Percentiles rank a stretch among this genome's conserved stretches.
phyloP scores from a whole-genome alignment of 2,329 filamentous ascomycete species.

The Scytalidium sp. region DNA sequence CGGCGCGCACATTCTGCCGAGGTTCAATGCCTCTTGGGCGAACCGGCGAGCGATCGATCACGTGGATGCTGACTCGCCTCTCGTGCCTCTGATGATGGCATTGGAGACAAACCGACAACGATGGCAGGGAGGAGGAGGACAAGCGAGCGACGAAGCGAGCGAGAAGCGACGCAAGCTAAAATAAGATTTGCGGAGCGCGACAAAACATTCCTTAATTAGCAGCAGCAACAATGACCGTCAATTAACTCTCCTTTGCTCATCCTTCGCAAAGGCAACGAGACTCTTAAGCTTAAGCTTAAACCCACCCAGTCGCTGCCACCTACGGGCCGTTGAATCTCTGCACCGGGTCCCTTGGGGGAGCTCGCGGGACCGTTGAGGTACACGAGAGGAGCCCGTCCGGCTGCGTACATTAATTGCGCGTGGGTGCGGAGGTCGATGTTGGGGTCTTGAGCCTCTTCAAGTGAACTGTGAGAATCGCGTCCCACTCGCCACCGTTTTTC shows the following conservation, averaged over 20 bases:
- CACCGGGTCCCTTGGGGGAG: no score
- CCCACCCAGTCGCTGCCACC: no score
- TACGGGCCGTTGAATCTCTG: no score
- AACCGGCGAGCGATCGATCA: neutral
- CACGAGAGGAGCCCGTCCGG: no score
- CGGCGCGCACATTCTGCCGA: conserved; percentile 6
- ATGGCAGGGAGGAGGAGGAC: no score
- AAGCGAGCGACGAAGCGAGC: neutral
- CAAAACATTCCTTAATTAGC: neutral
- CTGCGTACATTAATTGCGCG: no score
- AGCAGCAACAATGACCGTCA: neutral
- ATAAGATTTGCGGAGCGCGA: neutral
- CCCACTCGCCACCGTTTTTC: neutral
- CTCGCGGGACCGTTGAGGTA: no score
- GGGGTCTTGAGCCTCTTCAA: no score
- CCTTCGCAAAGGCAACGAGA: neutral
- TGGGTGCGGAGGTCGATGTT: no score
- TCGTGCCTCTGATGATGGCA: no score
- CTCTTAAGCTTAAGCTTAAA: neutral
- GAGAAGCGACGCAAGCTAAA: neutral
- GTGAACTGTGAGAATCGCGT: neutral
- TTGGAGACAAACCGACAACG: no score
- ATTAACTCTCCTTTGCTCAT: neutral
- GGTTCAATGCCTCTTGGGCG: neutral
- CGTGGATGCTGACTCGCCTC: no score